Percentiles rank a stretch among this genome's conserved stretches.
Conservation (phyloP, 2,329 filamentous ascomycete species). For the Myriangium duriaei region DNA sequence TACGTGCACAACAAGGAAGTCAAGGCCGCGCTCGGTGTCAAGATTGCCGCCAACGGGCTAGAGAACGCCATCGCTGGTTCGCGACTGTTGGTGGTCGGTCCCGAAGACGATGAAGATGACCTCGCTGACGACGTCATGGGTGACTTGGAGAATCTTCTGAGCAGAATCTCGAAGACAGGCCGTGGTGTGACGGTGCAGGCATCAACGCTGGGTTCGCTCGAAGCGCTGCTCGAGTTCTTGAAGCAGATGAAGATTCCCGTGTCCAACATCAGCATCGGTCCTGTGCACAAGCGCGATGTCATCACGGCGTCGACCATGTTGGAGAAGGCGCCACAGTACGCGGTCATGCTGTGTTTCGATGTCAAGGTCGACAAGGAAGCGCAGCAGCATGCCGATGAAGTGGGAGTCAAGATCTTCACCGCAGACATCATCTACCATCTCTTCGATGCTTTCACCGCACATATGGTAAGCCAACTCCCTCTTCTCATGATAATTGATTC, state of each 20-base stretch:
- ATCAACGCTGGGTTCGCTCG: conserved; percentile 90
- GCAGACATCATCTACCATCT: conserved; percentile 99
- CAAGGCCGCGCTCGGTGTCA: conserved; percentile 95
- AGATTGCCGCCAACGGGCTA: conserved; percentile 92
- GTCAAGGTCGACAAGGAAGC: conserved; percentile 99
- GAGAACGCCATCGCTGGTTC: conserved; percentile 96
- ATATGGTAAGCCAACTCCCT: conserved; percentile 58
- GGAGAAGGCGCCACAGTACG: conserved; percentile 86
- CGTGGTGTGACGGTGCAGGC: conserved; percentile 95
- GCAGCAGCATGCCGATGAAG: conserved; percentile 76
- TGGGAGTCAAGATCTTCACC: conserved; percentile 94
- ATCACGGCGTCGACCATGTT: conserved; percentile 91
- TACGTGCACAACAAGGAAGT: conserved; percentile 99
- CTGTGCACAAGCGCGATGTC: conserved; percentile 95
- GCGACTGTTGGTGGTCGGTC: conserved; percentile 81
- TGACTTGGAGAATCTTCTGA: conserved; percentile 82
- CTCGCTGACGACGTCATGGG: conserved; percentile 93
- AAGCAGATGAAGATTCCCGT: conserved; percentile 95
- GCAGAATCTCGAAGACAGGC: conserved; percentile 79
- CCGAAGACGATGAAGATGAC: conserved; percentile 83
- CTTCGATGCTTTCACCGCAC: conserved; percentile 91
- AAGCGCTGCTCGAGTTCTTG: conserved; percentile 92
- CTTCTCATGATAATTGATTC: no score
- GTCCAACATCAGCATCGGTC: conserved; percentile 91
- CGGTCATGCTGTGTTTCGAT: conserved; percentile 99